Percentiles rank a stretch among this genome's conserved stretches.
phyloP scores from a whole-genome alignment of 78 protist species.

The Diacronema lutheri region DNA sequence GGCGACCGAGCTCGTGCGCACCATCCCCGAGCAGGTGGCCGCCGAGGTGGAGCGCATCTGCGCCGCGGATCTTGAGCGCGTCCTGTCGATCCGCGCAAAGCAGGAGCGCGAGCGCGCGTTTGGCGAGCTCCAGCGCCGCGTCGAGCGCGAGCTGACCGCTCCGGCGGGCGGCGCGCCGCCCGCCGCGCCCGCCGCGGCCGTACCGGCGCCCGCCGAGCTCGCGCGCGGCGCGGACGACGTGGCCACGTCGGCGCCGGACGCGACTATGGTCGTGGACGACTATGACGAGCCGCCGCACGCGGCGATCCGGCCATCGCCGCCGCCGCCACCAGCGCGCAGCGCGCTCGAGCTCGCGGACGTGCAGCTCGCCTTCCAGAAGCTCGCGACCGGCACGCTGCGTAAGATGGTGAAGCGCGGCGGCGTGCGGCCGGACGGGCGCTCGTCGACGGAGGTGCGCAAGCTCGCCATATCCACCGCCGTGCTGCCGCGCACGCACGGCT shows the following conservation, averaged over 20 bases:
- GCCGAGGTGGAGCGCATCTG: no score
- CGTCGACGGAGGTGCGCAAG: neutral
- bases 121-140: neutral
- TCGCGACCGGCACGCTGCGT: neutral
- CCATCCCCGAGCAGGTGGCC: no score
- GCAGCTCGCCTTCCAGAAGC: neutral
- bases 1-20: neutral
- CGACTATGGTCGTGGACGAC: no score
- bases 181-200: neutral
- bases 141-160: neutral
- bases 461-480: neutral
- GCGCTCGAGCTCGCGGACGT: neutral
- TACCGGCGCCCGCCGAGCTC: neutral
- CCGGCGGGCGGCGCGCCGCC: neutral
- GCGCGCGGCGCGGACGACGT: neutral
- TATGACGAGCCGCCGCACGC: neutral
- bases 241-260: neutral
- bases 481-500: constrained; percentile 6
- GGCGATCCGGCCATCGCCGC: no score
- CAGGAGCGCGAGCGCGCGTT: neutral
- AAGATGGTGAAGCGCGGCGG: neutral
- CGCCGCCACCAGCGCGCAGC: no score
- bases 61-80: no score
- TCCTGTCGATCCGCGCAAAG: neutral
- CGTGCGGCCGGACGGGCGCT: neutral